Percentiles rank a stretch among this genome's conserved stretches.
Evolutionary conservation across 2,329 filamentous ascomycete species (phyloP).

Genomic region (Nothophaeocryptopus gaeumannii): DNA sequence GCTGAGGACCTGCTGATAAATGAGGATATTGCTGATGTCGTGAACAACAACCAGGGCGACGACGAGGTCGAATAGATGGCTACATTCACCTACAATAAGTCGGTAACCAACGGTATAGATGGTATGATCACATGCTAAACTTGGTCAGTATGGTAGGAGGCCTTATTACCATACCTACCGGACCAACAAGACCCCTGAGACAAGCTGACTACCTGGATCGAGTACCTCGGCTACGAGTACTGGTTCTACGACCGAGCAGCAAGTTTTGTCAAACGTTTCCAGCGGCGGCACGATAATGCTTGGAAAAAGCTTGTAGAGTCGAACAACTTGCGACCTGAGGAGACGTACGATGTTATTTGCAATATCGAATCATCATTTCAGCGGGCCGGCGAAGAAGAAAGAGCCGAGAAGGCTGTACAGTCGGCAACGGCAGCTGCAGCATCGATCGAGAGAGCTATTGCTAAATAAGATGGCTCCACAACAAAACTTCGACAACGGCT

Average conservation of each 20-base stretch:
- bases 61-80: too few relatives aligned
- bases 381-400: background rate
- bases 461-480: background rate
- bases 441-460: background rate
- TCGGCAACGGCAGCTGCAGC: background rate
- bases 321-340: constrained; percentile 2
- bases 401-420: background rate
- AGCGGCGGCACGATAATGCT: background rate
- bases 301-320: constrained; percentile 9
- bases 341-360: background rate
- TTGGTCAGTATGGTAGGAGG: too few relatives aligned
- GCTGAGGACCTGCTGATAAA: too few relatives aligned
- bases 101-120: too few relatives aligned
- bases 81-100: too few relatives aligned
- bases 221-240: constrained; percentile 9
- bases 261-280: background rate
- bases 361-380: background rate
- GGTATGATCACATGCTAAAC: too few relatives aligned
- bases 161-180: too few relatives aligned
- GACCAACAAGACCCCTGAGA: too few relatives aligned
- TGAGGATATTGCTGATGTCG: too few relatives aligned
- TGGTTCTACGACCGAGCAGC: background rate
- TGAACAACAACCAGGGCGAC: too few relatives aligned
- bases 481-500: background rate
- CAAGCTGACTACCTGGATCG: constrained; percentile 6